These are phyloP conservation scores for Cyclotella atomus DNA, from an alignment of 108 stramenopile species.

Conservation along the genomic window DNA sequence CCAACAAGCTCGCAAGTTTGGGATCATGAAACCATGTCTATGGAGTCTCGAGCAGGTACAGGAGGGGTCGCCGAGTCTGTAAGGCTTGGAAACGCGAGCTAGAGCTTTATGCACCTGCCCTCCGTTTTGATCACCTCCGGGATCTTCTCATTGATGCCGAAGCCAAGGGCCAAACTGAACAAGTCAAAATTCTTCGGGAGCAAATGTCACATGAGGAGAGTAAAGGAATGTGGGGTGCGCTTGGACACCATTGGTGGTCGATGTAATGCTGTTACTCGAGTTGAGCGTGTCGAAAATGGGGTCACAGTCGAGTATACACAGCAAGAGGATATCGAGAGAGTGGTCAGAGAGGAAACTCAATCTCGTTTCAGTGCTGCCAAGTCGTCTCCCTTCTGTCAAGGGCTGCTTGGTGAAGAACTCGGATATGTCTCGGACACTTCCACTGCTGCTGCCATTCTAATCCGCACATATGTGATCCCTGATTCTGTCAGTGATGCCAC, in stretches of 20 bases:
- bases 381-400: not conserved
- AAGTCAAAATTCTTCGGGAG: not conserved
- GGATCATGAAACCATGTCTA: not conserved
- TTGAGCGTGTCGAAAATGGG: not conserved
- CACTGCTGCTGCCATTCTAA: not conserved
- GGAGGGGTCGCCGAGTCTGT: not conserved
- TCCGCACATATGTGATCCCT: not conserved
- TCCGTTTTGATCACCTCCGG: not conserved
- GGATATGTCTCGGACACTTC: slow-evolving; percentile 14
- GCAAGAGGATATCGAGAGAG: not conserved
- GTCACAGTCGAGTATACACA: not conserved
- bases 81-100: not conserved
- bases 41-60: not conserved
- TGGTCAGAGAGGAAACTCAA: not conserved
- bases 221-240: not conserved
- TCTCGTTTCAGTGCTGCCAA: not conserved
- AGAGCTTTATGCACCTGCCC: no score
- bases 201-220: not conserved
- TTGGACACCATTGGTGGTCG: not conserved
- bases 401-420: not conserved
- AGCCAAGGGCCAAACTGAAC: not conserved
- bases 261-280: slow-evolving; percentile 4
- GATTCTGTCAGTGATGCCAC: not conserved
- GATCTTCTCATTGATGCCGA: not conserved
- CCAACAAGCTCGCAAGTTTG: not conserved